Evolutionary conservation across 192 early-diverging fungal species (phyloP), one percentile per base, ranked within the genome.

Genomic region (Diversispora eburnea): DNA sequence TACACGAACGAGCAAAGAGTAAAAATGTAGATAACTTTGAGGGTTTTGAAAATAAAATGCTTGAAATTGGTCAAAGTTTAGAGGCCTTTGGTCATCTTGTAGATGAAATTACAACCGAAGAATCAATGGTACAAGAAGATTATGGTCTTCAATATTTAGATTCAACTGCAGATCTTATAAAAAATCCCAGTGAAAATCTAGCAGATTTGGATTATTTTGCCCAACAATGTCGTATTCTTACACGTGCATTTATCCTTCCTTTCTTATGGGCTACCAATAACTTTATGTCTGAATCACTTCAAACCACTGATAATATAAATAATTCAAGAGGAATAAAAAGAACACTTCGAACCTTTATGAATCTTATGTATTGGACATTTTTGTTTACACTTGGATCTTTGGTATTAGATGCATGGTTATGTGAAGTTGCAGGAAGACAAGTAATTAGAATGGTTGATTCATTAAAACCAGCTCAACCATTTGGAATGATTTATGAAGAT

Each of bases 331-430:
- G 72, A 19, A 15, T 70, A 25, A 70, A 64, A 12, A 67, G 72
- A 13, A 78, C 73, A 5, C 67, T 67, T 33, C 25, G 73, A 12
- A 74, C 77, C 25, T 56, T 82, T 17, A 77, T 82, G 62, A 78
- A 82, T 71, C 62, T 82, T 43, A 60, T 82, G 12, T 82, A 82
- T 61, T 82, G 81, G 81, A 82, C 81, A 20, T 71, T 77, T 13
- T 69, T 82, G 22, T 82, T 82, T 42, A 74, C 78, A 33, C 70
- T 82, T 45, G 81, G 81, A 3, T 79, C 77, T 0, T 61, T 82
- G 15, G 74, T 82, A 5, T 51, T 82, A 41, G 81, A 82, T 41
- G 71, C 81, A 9, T 82, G 81, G 81, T 76, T 82, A 62, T 78
- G 77, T 54, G 81, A 82, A 61, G 75, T 78, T 12, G 81, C 81